phyloP scores from a whole-genome alignment of 23 red algal species.

The Gracilariopsis chorda region DNA sequence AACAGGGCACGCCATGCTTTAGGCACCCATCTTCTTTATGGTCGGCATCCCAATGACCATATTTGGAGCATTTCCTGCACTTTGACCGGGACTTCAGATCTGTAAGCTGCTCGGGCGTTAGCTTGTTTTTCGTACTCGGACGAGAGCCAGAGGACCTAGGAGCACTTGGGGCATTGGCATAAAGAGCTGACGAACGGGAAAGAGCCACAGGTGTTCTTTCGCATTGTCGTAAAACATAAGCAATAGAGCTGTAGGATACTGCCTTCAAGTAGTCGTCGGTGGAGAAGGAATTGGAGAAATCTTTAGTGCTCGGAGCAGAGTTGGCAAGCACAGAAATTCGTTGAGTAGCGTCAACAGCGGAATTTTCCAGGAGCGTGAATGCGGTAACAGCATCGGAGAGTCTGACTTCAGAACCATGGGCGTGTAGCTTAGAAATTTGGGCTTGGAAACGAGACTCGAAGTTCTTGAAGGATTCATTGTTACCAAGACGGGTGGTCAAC shows the following conservation, averaged over 20 bases:
- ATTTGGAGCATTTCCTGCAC: background rate
- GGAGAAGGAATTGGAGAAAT: background rate
- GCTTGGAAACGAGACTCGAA: too few relatives aligned
- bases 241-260: background rate
- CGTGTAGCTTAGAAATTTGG: too few relatives aligned
- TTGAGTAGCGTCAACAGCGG: constrained; percentile 3
- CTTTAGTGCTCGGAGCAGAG: background rate
- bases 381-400: background rate
- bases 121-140: background rate
- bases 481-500: too few relatives aligned
- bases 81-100: constrained; percentile 15
- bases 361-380: constrained; percentile 9
- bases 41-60: background rate
- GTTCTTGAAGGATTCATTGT: too few relatives aligned
- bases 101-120: background rate
- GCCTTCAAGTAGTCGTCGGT: constrained; percentile 25
- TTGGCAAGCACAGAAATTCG: constrained; percentile 1
- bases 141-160: background rate
- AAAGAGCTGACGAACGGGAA: background rate
- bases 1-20: background rate
- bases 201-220: background rate
- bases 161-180: background rate
- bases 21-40: background rate
- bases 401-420: background rate
- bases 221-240: constrained; percentile 14